phyloP scores from a whole-genome alignment of 176 grass and related monocot genomes.

The Aegilops tauschii region DNA sequence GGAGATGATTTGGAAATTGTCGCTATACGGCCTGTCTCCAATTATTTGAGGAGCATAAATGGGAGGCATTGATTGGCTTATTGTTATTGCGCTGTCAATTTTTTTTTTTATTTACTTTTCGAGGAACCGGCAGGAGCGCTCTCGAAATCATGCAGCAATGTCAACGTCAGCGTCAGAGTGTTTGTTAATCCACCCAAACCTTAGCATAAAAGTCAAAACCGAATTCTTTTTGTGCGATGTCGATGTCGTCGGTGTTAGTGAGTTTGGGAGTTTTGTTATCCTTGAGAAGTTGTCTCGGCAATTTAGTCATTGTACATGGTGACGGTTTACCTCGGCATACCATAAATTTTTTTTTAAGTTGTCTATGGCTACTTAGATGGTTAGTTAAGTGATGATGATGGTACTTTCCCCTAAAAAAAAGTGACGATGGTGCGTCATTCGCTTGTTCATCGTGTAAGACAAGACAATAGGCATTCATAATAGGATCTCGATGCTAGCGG shows the following conservation, averaged over 20 bases:
- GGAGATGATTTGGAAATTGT: not conserved
- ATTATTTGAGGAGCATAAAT: not conserved
- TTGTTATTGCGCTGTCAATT: not conserved
- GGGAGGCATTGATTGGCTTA: not conserved
- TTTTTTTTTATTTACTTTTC: not conserved
- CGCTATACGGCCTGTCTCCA: not conserved
- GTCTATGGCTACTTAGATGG: too few species aligned
- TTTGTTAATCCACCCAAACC: not conserved
- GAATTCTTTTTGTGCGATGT: not conserved
- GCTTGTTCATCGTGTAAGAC: not conserved
- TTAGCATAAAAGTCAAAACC: not conserved
- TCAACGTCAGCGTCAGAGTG: not conserved
- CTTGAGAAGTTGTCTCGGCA: not conserved
- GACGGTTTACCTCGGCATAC: not conserved
- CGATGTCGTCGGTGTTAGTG: not conserved
- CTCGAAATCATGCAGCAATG: not conserved
- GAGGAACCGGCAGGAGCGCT: not conserved
- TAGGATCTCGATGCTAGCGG: not conserved
- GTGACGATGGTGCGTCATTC: not conserved
- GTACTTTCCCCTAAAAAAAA: too few species aligned
- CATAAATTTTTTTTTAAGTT: too few species aligned
- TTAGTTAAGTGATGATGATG: not conserved
- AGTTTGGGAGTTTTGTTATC: not conserved
- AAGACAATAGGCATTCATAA: not conserved
- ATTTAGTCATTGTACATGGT: not conserved